A percentile compares a stretch with the other conserved stretches of the same genome.
These are phyloP conservation scores for Zarea fungicola DNA, from an alignment of 2,329 filamentous ascomycete genomes.

Conservation along the genomic window DNA sequence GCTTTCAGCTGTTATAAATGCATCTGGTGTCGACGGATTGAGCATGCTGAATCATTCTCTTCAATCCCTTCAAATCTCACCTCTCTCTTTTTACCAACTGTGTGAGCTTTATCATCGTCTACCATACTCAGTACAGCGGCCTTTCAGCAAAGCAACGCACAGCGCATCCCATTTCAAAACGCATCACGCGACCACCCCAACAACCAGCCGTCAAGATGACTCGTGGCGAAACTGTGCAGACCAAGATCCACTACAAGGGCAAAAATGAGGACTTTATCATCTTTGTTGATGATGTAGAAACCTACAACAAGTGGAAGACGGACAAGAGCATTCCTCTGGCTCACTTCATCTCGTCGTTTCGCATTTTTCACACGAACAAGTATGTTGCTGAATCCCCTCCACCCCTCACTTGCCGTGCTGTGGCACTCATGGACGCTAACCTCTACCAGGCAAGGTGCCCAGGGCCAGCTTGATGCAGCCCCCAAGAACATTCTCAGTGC, in stretches of 20 bases:
- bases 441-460: constrained; percentile 67
- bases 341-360: constrained; percentile 81
- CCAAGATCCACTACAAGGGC: constrained; percentile 86
- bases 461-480: constrained; percentile 72
- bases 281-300: constrained; percentile 54
- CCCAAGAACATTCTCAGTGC: constrained; percentile 70
- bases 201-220: constrained; percentile 48
- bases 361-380: constrained; percentile 87
- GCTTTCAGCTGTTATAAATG: constrained; percentile 12
- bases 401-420: neutral
- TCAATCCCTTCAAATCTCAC: constrained; percentile 8
- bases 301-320: constrained; percentile 73
- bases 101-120: neutral
- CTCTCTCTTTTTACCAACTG: neutral
- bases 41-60: neutral
- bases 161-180: constrained; percentile 16
- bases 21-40: neutral
- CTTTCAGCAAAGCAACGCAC: too few relatives aligned
- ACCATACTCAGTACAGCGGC: neutral
- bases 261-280: constrained; percentile 52
- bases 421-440: too few relatives aligned
- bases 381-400: constrained; percentile 43
- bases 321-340: constrained; percentile 76
- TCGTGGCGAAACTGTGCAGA: constrained; percentile 63
- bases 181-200: constrained; percentile 14